Base-by-base conservation (phyloP, 140 eudicot species). In the Stevia rebaudiana region DNA sequence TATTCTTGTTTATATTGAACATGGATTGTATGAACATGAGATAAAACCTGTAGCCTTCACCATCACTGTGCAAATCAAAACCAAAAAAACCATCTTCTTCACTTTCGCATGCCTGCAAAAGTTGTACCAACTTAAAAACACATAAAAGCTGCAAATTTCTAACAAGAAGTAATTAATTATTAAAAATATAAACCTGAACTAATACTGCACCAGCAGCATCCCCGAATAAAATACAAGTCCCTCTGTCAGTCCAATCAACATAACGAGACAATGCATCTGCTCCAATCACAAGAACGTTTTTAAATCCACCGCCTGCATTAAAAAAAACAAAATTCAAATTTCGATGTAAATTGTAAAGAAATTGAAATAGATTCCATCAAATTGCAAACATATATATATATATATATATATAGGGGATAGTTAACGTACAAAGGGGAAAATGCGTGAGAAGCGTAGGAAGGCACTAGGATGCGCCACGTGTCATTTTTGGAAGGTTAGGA, bases 201-300 rank as follows among this genome's bases (percentile, higher is more conserved):
- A 91, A 42, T 52, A 91, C 92, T 19, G 98, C 98, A 65, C 98
- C 98, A 77, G 98, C 98, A 87, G 85, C 98, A 73, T 91, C 98
- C 63, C 98, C 98, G 23, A 91, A 91, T 65, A 91, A 89, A 31
- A 91, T 91, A 71, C 98, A 91, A 21, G 96, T 79, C 69, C 95
- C 95, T 83, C 98, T 84, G 61, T 91, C 96, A 3, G 89, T 85
- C 98, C 98, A 91, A 78, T 91, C 98, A 78, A 88, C 92, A 75
- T 61, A 79, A 57, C 98, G 95, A 67, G 98, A 87, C 64, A 88
- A 73, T 67, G 85, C 89, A 87, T 91, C 98, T 11, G 98, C 98
- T 30, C 96, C 98, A 56, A 91, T 78, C 48, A 91, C 96, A 46
- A 91, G 92, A 48, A 88, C 95, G 65, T 91, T 91, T 21, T 81